A percentile compares a stretch with the other conserved stretches of the same genome.
These are phyloP conservation scores for Coemansia sp. DNA, from an alignment of 192 early-diverging fungal genomes.

Conservation along the genomic window DNA sequence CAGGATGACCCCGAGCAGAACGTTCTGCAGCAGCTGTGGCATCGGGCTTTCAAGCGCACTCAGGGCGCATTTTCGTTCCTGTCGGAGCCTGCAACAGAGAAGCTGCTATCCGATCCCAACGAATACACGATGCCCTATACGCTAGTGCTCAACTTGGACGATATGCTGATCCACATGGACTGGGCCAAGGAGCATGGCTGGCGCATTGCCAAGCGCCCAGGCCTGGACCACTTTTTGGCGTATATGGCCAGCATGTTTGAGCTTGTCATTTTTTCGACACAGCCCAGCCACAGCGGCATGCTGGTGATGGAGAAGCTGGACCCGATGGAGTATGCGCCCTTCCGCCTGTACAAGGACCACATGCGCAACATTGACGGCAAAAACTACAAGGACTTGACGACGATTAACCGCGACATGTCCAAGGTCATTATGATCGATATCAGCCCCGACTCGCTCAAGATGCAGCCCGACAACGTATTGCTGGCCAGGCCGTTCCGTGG, in stretches of 20 bases:
- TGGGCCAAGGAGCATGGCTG: constrained; percentile 97
- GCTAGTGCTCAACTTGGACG: constrained; percentile 91
- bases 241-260: constrained; percentile 91
- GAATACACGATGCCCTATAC: constrained; percentile 88
- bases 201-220: constrained; percentile 94
- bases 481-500: constrained; percentile 84
- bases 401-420: constrained; percentile 90
- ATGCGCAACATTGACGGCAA: constrained; percentile 83
- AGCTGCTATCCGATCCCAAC: constrained; percentile 85
- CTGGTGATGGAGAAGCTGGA: constrained; percentile 88
- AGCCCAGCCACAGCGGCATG: constrained; percentile 75
- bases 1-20: constrained; percentile 38
- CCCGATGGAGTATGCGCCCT: constrained; percentile 81
- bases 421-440: constrained; percentile 94
- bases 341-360: constrained; percentile 88
- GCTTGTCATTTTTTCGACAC: constrained; percentile 92
- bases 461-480: constrained; percentile 93
- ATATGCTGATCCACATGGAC: constrained; percentile 87
- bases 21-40: constrained; percentile 42
- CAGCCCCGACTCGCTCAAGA: constrained; percentile 74
- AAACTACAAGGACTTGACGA: constrained; percentile 83
- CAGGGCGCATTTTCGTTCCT: constrained; percentile 34
- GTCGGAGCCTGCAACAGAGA: constrained; percentile 75
- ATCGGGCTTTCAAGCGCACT: constrained; percentile 25
- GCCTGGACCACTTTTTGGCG: constrained; percentile 91